A percentile compares a stretch with the other conserved stretches of the same genome.
Evolutionary conservation across 2,329 filamentous ascomycete species (phyloP).

Genomic region (Dactylonectria macrodidyma): DNA sequence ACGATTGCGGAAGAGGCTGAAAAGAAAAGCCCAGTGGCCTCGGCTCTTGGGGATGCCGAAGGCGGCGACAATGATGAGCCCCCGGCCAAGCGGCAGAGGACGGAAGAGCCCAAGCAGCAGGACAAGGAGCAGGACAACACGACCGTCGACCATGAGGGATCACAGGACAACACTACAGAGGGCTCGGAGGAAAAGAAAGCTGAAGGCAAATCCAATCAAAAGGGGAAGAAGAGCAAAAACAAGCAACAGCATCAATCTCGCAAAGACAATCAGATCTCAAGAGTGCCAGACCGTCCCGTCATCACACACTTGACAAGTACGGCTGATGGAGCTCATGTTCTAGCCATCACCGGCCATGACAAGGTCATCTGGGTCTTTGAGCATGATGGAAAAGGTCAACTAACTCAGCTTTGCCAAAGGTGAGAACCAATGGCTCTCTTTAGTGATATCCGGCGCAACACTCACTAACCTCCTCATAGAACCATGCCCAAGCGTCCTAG

Average conservation of each 20-base stretch:
- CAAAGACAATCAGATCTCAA: constrained; percentile 45
- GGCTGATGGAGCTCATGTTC: constrained; percentile 74
- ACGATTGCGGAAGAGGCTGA: constrained; percentile 30
- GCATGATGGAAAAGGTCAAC: constrained; percentile 70
- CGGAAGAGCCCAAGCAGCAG: constrained; percentile 44
- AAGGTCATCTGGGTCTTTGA: constrained; percentile 90
- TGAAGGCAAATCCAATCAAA: constrained; percentile 43
- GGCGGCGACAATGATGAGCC: constrained; percentile 48
- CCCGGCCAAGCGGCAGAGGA: constrained; percentile 55
- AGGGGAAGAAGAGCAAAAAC: constrained; percentile 50
- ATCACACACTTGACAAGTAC: constrained; percentile 80
- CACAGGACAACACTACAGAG: constrained; percentile 25
- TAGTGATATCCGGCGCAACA: not conserved
- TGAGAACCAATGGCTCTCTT: constrained; percentile 52
- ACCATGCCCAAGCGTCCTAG: constrained; percentile 92
- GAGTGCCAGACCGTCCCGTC: constrained; percentile 69
- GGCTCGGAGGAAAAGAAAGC: constrained; percentile 28
- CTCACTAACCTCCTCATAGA: constrained; percentile 62
- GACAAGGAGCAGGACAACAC: constrained; percentile 36
- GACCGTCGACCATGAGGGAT: constrained; percentile 40
- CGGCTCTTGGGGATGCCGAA: constrained; percentile 26
- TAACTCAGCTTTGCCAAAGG: constrained; percentile 82
- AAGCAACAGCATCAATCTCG: constrained; percentile 45
- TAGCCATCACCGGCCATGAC: constrained; percentile 90
- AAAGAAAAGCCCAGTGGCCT: constrained; percentile 31